Evolutionary conservation across 768 basidiomycete species (phyloP), one percentile per base, ranked within the genome.

Genomic region (Tubosaeta sp.): DNA sequence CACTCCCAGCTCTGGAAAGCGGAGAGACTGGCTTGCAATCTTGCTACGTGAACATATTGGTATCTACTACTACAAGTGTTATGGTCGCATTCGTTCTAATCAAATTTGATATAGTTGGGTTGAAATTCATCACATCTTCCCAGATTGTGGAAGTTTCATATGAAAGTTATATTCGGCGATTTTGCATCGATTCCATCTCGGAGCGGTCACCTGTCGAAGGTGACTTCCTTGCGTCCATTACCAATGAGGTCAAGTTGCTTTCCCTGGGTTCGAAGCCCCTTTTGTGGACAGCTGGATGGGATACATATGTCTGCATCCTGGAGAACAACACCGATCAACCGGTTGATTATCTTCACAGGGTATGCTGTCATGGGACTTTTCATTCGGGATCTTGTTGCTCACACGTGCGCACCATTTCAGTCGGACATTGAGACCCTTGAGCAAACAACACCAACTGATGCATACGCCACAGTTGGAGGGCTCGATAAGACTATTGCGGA

Each of bases 401-500:
- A 50, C 54, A 55, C 56, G 54, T 59, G 57, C 45, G 35, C 56
- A 29, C 41, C 27, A 19, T 47, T 53, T 19, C 55, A 82, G 77
- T 68, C 69, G 48, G 75, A 77, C 49, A 61, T 81, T 32, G 79
- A 82, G 60, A 70, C 74, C 14, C 65, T 80, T 46, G 67, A 74
- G n/a, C 72, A 75, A 55, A 69, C 57, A 52, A 61, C 75, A 14
- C 59, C 64, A 38, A 67, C 71, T 35, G 75, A 84, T 52, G 85
- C 88, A n/a, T 97, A 95, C 61, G 74, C 82, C 33, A 76, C 82
- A 13, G 85, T 99, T 22, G 97, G 97, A 17, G 97, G 97, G 2
- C 79, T 98, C 37, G 77, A 84, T 62, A 83, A 83, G 59, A 94
- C 97, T 65, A 95, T 99, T 52, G 72, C 82, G 50, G 83, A 89